Conservation (phyloP, 306 rosid genomes). For the Betula pendula region DNA sequence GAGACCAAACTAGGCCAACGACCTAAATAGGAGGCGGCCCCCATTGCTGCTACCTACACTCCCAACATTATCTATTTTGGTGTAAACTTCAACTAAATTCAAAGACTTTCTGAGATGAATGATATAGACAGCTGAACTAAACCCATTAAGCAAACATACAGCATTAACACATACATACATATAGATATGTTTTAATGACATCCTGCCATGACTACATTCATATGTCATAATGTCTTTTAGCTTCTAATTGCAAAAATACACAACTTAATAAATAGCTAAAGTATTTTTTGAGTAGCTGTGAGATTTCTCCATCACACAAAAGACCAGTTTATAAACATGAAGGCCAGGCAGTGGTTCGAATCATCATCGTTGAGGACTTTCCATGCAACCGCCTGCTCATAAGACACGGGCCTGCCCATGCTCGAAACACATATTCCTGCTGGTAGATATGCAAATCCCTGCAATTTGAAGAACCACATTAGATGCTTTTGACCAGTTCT, state of each 20-base stretch:
- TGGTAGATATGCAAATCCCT: slow-evolving; percentile 87
- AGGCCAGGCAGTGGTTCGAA: slow-evolving; percentile 88
- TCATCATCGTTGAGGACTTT: slow-evolving; percentile 88
- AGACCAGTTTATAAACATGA: slow-evolving; percentile 96
- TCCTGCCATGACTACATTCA: slow-evolving; percentile 43
- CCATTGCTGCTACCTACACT: background rate
- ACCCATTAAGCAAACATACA: slow-evolving; percentile 13
- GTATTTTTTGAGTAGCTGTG: background rate
- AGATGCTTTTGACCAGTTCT: background rate
- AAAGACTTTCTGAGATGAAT: background rate
- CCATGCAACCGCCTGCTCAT: slow-evolving; percentile 91
- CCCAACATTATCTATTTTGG: background rate
- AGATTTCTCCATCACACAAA: slow-evolving; percentile 50
- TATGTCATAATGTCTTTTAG: slow-evolving; percentile 28
- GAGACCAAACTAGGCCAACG: background rate
- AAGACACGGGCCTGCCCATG: slow-evolving; percentile 87
- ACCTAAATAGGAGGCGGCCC: background rate
- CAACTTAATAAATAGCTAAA: slow-evolving; percentile 28
- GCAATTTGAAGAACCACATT: background rate
- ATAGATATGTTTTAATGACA: slow-evolving; percentile 11
- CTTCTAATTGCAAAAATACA: slow-evolving; percentile 24
- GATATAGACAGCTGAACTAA: background rate
- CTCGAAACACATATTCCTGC: slow-evolving; percentile 82
- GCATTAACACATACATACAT: background rate
- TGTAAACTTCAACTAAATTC: background rate